These are phyloP conservation scores for Zygoascus ofunaensis DNA, from an alignment of 805 yeast species.

Conservation along the genomic window DNA sequence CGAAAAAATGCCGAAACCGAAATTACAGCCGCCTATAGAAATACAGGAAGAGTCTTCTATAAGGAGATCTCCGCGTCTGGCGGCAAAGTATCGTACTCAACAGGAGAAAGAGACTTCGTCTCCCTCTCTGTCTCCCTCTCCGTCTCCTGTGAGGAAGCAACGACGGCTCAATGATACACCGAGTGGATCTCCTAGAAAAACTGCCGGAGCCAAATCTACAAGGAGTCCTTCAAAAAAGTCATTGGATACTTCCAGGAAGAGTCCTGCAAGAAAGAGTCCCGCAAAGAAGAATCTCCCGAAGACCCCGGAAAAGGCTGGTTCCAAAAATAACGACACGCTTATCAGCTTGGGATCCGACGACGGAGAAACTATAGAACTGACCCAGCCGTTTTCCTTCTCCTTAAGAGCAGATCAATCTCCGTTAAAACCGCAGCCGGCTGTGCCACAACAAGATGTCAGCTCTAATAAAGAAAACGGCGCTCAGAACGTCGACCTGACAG, in stretches of 20 bases:
- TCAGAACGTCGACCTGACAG: background rate
- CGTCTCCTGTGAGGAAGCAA: background rate
- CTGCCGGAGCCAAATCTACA: background rate
- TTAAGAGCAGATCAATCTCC: constrained; percentile 4
- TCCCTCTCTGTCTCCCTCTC: background rate
- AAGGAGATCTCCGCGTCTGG: background rate
- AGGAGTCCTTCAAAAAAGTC: constrained; percentile 2
- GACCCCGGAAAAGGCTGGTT: background rate
- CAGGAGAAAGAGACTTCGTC: background rate
- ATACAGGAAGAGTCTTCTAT: background rate
- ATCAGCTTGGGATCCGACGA: constrained; percentile 6
- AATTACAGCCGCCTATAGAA: background rate
- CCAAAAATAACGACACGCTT: constrained; percentile 3
- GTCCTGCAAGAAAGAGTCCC: background rate
- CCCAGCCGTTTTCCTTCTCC: background rate
- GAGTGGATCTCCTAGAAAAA: background rate
- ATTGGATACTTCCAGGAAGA: too few species aligned
- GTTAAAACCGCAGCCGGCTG: background rate
- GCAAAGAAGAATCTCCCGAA: background rate
- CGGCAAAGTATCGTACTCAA: background rate
- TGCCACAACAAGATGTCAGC: background rate
- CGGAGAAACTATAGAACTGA: constrained; percentile 3
- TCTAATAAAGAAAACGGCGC: background rate
- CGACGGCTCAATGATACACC: too few species aligned
- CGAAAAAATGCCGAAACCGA: background rate